A percentile compares a stretch with the other conserved stretches of the same genome.
Evolutionary conservation across 1,139 yeast species (phyloP).

Genomic region (Scheffersomyces parashehatae): DNA sequence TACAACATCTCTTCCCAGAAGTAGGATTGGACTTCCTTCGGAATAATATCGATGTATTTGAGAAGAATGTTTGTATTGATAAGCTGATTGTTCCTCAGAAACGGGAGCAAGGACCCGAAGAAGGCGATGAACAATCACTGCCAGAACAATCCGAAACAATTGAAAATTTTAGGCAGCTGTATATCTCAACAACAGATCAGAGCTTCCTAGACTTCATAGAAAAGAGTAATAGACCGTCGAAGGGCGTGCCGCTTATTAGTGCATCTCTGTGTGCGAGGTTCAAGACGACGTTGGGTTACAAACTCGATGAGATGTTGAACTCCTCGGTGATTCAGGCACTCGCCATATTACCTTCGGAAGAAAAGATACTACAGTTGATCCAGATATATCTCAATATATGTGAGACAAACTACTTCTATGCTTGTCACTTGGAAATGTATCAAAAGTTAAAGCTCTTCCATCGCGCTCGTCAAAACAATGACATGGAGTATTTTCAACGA

Average conservation of each 20-base stretch:
- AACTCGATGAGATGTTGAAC: slow-evolving; percentile 3
- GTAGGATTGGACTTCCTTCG: slow-evolving; percentile 11
- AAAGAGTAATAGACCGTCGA: slow-evolving; percentile 1
- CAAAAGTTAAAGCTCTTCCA: background rate
- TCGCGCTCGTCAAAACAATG: slow-evolving; percentile 3
- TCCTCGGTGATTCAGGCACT: slow-evolving; percentile 9
- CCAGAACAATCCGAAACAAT: slow-evolving; percentile 4
- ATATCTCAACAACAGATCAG: slow-evolving; percentile 18
- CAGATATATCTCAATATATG: slow-evolving; percentile 15
- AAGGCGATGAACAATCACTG: background rate
- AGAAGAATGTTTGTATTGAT: slow-evolving; percentile 10
- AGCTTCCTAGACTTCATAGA: slow-evolving; percentile 19
- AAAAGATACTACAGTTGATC: slow-evolving; percentile 10
- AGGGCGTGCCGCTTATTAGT: no score
- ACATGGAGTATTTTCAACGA: slow-evolving; percentile 10
- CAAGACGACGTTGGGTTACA: no score
- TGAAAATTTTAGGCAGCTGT: slow-evolving; percentile 8
- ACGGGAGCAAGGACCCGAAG: background rate
- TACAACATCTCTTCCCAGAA: slow-evolving; percentile 13
- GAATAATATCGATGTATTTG: slow-evolving; percentile 14
- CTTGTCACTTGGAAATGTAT: slow-evolving; percentile 9
- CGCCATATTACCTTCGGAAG: slow-evolving; percentile 12
- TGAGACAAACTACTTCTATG: slow-evolving; percentile 20
- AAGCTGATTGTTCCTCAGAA: slow-evolving; percentile 2
- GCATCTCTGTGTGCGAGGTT: no score